phyloP scores from a whole-genome alignment of 2,329 filamentous ascomycete genomes.

The Podosphaera leucotricha region DNA sequence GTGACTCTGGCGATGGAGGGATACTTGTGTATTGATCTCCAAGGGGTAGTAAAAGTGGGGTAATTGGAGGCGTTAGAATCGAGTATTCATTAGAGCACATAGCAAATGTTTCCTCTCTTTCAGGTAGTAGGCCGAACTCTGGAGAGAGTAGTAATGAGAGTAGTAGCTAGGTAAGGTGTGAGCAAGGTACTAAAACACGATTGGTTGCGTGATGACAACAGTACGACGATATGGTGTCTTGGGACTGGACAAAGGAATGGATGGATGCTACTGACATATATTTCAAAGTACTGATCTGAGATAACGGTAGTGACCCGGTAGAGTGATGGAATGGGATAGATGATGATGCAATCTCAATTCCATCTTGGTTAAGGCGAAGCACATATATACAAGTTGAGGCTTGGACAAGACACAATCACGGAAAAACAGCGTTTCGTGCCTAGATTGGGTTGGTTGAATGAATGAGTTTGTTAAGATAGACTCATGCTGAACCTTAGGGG shows the following conservation, averaged over 20 bases:
- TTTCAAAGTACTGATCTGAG: not conserved
- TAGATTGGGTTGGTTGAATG: not conserved
- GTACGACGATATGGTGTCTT: not conserved
- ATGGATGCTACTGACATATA: not conserved
- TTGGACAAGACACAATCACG: not conserved
- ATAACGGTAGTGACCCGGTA: not conserved
- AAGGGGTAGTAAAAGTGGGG: not conserved
- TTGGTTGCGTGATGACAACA: not conserved
- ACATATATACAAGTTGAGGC: not conserved
- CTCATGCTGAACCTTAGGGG: not conserved
- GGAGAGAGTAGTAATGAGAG: not conserved
- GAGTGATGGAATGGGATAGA: not conserved
- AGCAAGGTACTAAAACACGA: not conserved
- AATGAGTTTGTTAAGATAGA: not conserved
- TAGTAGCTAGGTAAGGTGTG: not conserved
- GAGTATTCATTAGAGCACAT: not conserved
- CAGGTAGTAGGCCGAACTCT: not conserved
- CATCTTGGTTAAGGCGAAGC: not conserved
- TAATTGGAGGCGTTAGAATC: not conserved
- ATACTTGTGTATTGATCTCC: not conserved
- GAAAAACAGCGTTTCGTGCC: not conserved
- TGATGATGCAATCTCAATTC: not conserved
- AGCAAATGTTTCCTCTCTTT: not conserved
- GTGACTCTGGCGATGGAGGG: constrained; percentile 44
- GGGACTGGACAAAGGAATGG: not conserved